Evolutionary conservation across 1,284 basidiomycete species (phyloP), one percentile per base, ranked within the genome.

Genomic region (Thecaphora thlaspeos): DNA sequence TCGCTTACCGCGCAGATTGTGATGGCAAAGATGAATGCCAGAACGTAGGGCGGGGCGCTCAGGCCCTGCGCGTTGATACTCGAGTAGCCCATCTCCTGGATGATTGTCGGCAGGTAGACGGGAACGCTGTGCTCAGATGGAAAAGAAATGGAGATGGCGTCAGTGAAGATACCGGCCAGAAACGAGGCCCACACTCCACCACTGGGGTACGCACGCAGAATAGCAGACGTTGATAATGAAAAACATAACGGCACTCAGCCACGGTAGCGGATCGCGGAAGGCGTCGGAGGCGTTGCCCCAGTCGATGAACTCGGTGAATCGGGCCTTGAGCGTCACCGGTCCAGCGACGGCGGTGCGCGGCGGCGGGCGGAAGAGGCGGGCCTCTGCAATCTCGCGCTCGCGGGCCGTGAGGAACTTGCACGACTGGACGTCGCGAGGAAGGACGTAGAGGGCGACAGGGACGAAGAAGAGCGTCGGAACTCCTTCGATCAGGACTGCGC

Each of bases 181-280:
- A n/a, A n/a, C n/a, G n/a, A n/a, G n/a, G n/a, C n/a, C n/a, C n/a
- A n/a, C n/a, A n/a, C n/a, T n/a, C n/a, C n/a, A n/a, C n/a, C n/a
- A n/a, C n/a, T n/a, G n/a, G n/a, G n/a, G n/a, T n/a, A n/a, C n/a
- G n/a, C n/a, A n/a, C n/a, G n/a, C n/a, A 17, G 64, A 65, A 41
- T 72, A 75, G 1, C 62, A 62, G 37, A 76, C 71, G 47, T 77
- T 77, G 46, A 61, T 56, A 43, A 67, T 66, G 43, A 75, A 77
- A 47, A 75, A 56, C 15, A 73, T 45, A 8, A 57, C 22, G 14
- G 67, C 59, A 2, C 58, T 43, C 39, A 71, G 50, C 48, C 61
- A 77, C 12, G 63, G 62, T 41, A 71, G 58, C 1, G 66, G 72
- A 37, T 71, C 64, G 17, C 11, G 51, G 19, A 77, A 54, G 0